Conservation (phyloP, 768 basidiomycete genomes). For the Glaciozyma antarctica region DNA sequence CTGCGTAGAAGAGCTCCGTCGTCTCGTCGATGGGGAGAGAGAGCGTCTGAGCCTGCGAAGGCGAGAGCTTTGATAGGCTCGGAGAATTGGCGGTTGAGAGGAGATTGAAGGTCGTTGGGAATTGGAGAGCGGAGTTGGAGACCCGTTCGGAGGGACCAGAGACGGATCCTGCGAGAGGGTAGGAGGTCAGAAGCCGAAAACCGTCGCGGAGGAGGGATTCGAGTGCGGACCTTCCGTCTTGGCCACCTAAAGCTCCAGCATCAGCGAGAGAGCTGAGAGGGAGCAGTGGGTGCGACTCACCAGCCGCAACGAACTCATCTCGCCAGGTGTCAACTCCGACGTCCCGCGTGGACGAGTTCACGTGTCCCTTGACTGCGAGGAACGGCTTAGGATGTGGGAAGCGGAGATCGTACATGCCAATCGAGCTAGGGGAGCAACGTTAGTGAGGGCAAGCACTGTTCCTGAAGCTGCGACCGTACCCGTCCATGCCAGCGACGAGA, state of each 20-base stretch:
- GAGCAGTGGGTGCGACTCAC: not conserved
- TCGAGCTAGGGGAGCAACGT: not conserved
- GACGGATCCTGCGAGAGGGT: conserved; percentile 12
- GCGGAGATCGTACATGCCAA: conserved; percentile 22
- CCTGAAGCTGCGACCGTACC: conserved; percentile 4
- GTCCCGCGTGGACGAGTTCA: conserved; percentile 12
- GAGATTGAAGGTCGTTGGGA: not conserved
- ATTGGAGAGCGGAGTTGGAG: not conserved
- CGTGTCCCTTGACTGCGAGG: conserved; percentile 12
- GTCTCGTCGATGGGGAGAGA: too few relatives aligned
- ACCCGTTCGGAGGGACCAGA: conserved; percentile 28
- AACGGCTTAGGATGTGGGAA: not conserved
- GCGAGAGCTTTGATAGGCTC: conserved; percentile 8
- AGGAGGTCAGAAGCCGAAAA: not conserved
- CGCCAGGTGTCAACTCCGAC: conserved; percentile 20
- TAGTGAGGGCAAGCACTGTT: not conserved
- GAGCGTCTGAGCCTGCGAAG: conserved; percentile 7
- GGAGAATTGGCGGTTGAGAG: not conserved
- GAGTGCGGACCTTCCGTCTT: not conserved
- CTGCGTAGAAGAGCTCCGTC: too few relatives aligned
- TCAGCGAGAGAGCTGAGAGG: not conserved
- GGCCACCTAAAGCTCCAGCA: not conserved
- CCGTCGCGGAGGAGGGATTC: not conserved
- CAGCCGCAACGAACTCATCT: conserved; percentile 18
- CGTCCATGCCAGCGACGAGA: conserved; percentile 14